phyloP scores from a whole-genome alignment of 2,329 filamentous ascomycete species.

The Colletotrichum gigasporum region DNA sequence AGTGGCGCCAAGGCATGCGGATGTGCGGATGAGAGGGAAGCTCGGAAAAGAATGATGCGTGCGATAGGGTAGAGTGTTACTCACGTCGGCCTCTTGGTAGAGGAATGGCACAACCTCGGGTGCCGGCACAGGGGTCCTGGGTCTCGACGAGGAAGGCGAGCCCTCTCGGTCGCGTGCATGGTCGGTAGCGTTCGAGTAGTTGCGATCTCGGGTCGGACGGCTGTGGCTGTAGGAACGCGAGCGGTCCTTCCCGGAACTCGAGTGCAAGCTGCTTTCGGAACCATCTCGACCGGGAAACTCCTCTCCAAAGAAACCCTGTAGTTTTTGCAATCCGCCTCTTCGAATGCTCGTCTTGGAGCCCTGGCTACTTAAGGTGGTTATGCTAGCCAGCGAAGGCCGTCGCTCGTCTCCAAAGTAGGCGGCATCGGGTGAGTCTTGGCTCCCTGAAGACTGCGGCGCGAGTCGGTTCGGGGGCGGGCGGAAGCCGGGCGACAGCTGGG shows the following conservation, averaged over 20 bases:
- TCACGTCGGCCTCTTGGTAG: constrained; percentile 85
- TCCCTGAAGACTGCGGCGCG: constrained; percentile 51
- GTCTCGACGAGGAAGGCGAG: constrained; percentile 80
- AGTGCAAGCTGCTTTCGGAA: constrained; percentile 74
- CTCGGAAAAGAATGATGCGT: constrained; percentile 13
- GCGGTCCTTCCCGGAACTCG: constrained; percentile 65
- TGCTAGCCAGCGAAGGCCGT: constrained; percentile 87
- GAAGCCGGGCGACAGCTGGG: constrained; percentile 77
- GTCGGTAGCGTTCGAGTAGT: constrained; percentile 81
- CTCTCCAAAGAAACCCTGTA: constrained; percentile 93
- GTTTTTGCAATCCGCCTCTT: constrained; percentile 79
- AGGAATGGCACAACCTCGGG: constrained; percentile 98
- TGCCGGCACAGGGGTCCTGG: constrained; percentile 85
- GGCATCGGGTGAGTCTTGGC: constrained; percentile 69
- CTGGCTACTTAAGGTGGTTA: constrained; percentile 85
- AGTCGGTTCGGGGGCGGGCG: constrained; percentile 47
- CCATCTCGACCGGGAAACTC: constrained; percentile 81
- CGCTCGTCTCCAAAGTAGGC: constrained; percentile 76
- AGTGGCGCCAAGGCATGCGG: constrained; percentile 24
- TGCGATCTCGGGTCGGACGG: constrained; percentile 72
- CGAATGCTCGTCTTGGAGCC: constrained; percentile 80
- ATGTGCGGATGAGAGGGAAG: constrained; percentile 21
- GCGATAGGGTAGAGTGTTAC: constrained; percentile 42
- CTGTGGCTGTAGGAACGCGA: constrained; percentile 70
- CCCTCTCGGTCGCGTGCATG: constrained; percentile 69